These are phyloP conservation scores for Sporothrix variecibatus DNA, from an alignment of 2,329 filamentous ascomycete species.

Conservation along the genomic window DNA sequence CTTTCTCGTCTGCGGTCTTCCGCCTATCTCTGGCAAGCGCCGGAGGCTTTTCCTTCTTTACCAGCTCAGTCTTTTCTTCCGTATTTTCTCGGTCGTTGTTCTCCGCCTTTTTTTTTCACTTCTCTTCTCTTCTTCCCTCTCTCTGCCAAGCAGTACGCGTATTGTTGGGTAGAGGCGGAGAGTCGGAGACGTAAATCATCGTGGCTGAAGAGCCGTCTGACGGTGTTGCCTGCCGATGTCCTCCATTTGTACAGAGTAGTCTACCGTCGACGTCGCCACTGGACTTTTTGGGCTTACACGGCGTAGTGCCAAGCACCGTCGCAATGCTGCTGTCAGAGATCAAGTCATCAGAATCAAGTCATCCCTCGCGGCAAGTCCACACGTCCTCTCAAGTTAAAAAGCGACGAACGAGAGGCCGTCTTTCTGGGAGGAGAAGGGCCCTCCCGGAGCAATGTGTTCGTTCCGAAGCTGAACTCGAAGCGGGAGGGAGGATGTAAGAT, in stretches of 20 bases:
- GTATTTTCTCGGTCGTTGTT: not conserved
- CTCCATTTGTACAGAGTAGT: too few species aligned
- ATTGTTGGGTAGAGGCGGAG: not conserved
- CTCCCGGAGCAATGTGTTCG: not conserved
- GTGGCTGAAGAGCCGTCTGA: not conserved
- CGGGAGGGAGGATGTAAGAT: not conserved
- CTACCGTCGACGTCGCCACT: too few species aligned
- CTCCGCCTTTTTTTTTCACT: too few species aligned
- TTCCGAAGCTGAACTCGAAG: not conserved
- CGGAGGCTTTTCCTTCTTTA: not conserved
- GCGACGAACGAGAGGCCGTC: too few species aligned
- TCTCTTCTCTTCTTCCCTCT: not conserved
- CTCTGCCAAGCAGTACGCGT: not conserved
- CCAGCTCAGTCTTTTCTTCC: not conserved
- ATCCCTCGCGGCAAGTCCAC: too few species aligned
- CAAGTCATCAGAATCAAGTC: too few species aligned
- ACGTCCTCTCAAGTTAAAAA: too few species aligned
- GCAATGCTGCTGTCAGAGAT: too few species aligned
- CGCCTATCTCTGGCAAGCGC: not conserved
- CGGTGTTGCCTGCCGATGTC: not conserved
- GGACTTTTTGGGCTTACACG: too few species aligned
- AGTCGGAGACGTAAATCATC: not conserved
- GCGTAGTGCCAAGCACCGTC: too few species aligned
- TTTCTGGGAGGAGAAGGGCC: too few species aligned
- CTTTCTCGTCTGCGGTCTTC: not conserved